Conservation (phyloP, 2,329 filamentous ascomycete genomes). For the Cordyceps fumosorosea region DNA sequence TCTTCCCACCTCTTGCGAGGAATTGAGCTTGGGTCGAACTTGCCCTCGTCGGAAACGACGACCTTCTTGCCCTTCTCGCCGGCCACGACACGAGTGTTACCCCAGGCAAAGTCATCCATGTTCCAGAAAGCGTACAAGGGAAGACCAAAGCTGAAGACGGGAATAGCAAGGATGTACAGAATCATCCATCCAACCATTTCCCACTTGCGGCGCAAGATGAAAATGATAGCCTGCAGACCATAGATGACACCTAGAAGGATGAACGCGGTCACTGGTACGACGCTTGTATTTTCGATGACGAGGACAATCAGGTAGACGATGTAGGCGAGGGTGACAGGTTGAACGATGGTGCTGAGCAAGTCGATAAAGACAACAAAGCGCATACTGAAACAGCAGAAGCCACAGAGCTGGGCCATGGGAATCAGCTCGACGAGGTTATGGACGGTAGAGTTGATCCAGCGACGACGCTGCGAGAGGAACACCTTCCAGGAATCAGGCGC, state of each 20-base stretch:
- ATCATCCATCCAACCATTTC: constrained; percentile 99
- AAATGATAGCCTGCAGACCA: constrained; percentile 93
- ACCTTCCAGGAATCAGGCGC: constrained; percentile 90
- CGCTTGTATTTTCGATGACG: constrained; percentile 51
- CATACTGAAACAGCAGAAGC: constrained; percentile 99
- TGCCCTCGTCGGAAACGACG: constrained; percentile 92
- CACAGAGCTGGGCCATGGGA: constrained; percentile 86
- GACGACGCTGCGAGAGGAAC: constrained; percentile 95
- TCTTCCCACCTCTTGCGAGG: constrained; percentile 99
- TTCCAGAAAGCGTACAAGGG: constrained; percentile 97
- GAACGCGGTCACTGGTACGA: constrained; percentile 79
- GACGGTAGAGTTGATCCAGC: constrained; percentile 99
- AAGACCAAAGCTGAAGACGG: constrained; percentile 83
- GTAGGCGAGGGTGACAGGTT: constrained; percentile 86
- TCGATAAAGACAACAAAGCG: constrained; percentile 95
- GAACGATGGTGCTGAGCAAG: constrained; percentile 82
- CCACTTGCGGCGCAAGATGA: constrained; percentile 94
- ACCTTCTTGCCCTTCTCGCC: constrained; percentile 91
- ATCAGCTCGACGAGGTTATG: constrained; percentile 97
- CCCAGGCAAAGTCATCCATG: constrained; percentile 99
- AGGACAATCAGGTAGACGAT: constrained; percentile 82
- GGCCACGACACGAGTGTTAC: constrained; percentile 94
- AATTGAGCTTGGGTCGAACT: constrained; percentile 88
- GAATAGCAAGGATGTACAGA: constrained; percentile 84
- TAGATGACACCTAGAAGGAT: constrained; percentile 92